Conservation (phyloP, 164 flowering plant genomes). For the Vitis labrusca region DNA sequence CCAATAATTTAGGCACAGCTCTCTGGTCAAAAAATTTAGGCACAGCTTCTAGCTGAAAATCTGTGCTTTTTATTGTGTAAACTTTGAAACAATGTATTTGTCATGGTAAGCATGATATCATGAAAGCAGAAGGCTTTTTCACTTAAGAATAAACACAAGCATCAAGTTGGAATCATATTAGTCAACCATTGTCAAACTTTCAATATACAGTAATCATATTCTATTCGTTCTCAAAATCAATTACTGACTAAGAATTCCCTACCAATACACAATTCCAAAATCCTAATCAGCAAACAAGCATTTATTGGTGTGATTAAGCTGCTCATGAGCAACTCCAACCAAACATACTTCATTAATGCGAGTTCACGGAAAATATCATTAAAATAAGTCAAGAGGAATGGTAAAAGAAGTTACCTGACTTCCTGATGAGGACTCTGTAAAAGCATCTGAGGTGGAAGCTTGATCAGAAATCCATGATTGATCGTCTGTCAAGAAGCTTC, state of each 20-base stretch:
- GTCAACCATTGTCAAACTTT: too few relatives aligned
- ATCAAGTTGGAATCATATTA: too few relatives aligned
- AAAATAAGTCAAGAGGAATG: not conserved
- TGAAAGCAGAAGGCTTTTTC: too few relatives aligned
- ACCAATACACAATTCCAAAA: not conserved
- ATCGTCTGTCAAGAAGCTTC: constrained; percentile 32
- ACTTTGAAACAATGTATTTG: too few relatives aligned
- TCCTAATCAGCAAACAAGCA: not conserved
- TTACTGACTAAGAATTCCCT: not conserved
- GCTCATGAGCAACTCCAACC: too few relatives aligned
- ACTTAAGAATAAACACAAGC: too few relatives aligned
- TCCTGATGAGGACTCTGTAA: constrained; percentile 32
- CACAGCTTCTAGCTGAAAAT: too few relatives aligned
- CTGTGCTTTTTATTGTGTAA: too few relatives aligned
- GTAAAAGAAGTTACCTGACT: constrained; percentile 39
- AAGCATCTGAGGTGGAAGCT: constrained; percentile 34
- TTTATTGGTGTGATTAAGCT: not conserved
- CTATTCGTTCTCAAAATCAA: not conserved
- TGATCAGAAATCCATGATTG: constrained; percentile 44
- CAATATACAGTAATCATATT: too few relatives aligned
- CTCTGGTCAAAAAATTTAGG: too few relatives aligned
- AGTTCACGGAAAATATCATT: not conserved
- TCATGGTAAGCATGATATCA: too few relatives aligned
- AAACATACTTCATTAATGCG: not conserved
- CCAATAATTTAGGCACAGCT: too few relatives aligned